phyloP scores from a whole-genome alignment of 805 yeast genomes.

The baker's yeast (Saccharomyces cerevisiae) region DNA sequence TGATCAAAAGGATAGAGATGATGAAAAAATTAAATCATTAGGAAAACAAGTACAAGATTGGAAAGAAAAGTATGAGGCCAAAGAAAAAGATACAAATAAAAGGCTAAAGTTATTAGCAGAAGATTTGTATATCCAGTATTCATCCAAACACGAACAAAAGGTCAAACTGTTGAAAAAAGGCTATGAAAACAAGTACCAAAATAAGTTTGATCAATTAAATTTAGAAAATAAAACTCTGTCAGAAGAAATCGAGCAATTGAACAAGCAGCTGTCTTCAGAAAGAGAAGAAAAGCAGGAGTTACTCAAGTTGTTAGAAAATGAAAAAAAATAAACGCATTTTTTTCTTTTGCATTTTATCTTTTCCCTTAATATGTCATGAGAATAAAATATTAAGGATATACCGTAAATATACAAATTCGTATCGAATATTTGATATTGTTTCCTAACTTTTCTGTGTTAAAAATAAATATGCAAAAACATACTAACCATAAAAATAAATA shows the following conservation, averaged over 20 bases:
- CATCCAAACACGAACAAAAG: slow-evolving; percentile 69
- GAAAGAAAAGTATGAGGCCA: slow-evolving; percentile 30
- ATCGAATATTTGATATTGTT: background rate
- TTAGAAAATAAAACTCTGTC: slow-evolving; percentile 38
- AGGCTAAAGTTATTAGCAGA: slow-evolving; percentile 57
- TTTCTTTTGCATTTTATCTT: background rate
- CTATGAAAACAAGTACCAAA: slow-evolving; percentile 46
- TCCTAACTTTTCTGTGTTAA: background rate
- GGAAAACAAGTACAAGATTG: slow-evolving; percentile 22
- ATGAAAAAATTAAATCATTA: slow-evolving; percentile 8
- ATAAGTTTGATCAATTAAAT: slow-evolving; percentile 35
- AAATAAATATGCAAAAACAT: background rate
- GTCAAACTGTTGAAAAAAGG: slow-evolving; percentile 53
- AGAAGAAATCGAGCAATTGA: slow-evolving; percentile 47
- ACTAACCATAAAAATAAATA: background rate
- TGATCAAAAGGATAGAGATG: slow-evolving; percentile 5
- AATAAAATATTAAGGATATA: background rate
- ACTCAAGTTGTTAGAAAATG: slow-evolving; percentile 41
- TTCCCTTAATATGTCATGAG: too few relatives aligned
- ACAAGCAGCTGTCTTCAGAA: slow-evolving; percentile 41
- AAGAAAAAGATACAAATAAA: slow-evolving; percentile 44
- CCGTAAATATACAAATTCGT: too few relatives aligned
- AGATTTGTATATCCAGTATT: slow-evolving; percentile 63
- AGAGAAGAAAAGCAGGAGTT: slow-evolving; percentile 51
- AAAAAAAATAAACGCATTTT: background rate